These are phyloP conservation scores for button mushroom (Agaricus bisporus) DNA, from an alignment of 768 basidiomycete genomes.

Conservation along the genomic window DNA sequence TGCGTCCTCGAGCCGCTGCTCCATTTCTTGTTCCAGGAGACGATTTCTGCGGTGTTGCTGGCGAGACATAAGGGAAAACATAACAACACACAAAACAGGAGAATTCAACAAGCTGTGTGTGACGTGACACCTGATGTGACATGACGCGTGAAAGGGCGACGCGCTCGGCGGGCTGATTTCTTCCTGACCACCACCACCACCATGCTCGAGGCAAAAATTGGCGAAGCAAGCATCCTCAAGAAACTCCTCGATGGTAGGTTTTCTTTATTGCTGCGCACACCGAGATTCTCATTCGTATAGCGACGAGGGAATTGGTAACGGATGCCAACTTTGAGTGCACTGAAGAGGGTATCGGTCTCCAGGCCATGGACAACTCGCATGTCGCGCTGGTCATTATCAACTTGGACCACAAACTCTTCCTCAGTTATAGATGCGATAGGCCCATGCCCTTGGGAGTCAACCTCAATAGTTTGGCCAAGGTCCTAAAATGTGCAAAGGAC, in stretches of 20 bases:
- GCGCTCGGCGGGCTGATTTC: neutral
- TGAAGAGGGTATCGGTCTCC: constrained; percentile 90
- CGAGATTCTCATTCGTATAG: constrained; percentile 31
- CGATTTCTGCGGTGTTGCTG: constrained; percentile 41
- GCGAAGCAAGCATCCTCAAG: constrained; percentile 84
- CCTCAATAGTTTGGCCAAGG: constrained; percentile 84
- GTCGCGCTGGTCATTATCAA: constrained; percentile 93
- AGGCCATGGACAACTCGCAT: constrained; percentile 99
- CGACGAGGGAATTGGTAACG: constrained; percentile 95
- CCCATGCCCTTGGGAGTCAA: constrained; percentile 91
- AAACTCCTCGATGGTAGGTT: constrained; percentile 85
- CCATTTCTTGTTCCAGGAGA: constrained; percentile 43
- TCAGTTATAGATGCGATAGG: constrained; percentile 87
- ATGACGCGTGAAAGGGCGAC: neutral
- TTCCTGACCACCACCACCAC: constrained; percentile 11
- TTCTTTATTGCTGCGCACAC: neutral
- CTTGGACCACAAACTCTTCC: constrained; percentile 75
- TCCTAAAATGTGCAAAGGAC: constrained; percentile 95
- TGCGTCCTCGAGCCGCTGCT: constrained; percentile 46
- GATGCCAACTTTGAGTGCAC: constrained; percentile 98
- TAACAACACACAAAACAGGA: neutral
- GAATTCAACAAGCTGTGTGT: neutral
- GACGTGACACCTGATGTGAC: constrained; percentile 7
- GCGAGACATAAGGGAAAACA: constrained; percentile 22
- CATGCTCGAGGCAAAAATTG: constrained; percentile 90